Evolutionary conservation across 2,329 filamentous ascomycete species (phyloP).

Genomic region (Fonsecaea pugnacius): DNA sequence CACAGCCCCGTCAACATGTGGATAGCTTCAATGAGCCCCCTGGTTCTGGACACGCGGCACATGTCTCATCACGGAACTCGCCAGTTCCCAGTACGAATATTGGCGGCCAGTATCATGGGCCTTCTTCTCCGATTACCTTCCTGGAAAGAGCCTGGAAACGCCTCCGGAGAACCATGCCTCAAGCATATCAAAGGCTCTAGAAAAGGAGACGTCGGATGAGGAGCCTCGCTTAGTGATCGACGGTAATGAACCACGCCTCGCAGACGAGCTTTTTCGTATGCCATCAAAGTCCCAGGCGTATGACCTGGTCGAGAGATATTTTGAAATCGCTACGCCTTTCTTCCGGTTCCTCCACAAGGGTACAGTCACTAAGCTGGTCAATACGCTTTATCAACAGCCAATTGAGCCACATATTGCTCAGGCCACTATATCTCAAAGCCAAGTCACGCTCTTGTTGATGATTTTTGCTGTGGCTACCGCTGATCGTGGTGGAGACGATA

Average conservation of each 20-base stretch:
- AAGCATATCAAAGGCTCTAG: not conserved
- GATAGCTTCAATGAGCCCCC: not conserved
- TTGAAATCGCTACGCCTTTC: not conserved
- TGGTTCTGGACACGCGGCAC: not conserved
- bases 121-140: slow-evolving; percentile 8
- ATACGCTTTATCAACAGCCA: not conserved
- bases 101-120: slow-evolving; percentile 7
- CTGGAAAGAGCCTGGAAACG: slow-evolving; percentile 6
- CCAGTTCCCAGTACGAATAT: slow-evolving; percentile 9
- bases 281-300: not conserved
- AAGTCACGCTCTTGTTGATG: slow-evolving; percentile 4
- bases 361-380: not conserved
- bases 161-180: not conserved
- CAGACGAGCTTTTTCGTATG: not conserved
- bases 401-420: not conserved
- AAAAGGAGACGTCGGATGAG: not conserved
- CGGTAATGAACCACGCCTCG: not conserved
- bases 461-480: slow-evolving; percentile 4
- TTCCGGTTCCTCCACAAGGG: slow-evolving; percentile 2
- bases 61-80: slow-evolving; percentile 4
- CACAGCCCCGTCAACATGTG: not conserved
- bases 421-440: not conserved
- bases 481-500: not conserved
- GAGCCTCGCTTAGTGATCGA: not conserved
- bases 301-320: not conserved